A percentile compares a stretch with the other conserved stretches of the same genome.
These are phyloP conservation scores for Macrophomina phaseolina DNA, from an alignment of 2,329 filamentous ascomycete genomes.

Conservation along the genomic window DNA sequence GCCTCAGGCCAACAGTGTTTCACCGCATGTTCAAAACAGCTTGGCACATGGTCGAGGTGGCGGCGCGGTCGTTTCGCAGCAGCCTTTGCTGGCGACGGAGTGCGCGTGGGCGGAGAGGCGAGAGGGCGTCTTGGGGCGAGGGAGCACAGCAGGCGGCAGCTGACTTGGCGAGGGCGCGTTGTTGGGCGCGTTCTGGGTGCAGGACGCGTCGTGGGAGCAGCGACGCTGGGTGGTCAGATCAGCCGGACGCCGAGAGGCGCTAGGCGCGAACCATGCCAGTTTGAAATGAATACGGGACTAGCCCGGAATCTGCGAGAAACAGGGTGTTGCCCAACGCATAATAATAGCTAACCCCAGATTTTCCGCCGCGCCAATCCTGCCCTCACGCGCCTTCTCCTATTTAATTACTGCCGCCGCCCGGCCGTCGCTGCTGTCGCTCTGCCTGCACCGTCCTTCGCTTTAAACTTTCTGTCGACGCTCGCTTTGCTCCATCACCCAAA, in stretches of 20 bases:
- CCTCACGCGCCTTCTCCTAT: constrained; percentile 32
- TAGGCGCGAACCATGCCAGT: constrained; percentile 14
- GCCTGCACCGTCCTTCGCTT: constrained; percentile 26
- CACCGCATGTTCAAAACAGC: constrained; percentile 10
- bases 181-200: not conserved
- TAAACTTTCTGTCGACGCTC: constrained; percentile 30
- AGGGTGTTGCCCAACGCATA: constrained; percentile 17
- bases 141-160: not conserved
- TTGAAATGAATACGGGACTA: constrained; percentile 24
- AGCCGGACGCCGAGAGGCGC: constrained; percentile 18
- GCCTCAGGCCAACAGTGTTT: constrained; percentile 19
- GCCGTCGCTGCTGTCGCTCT: constrained; percentile 7
- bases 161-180: constrained; percentile 13
- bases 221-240: constrained; percentile 9
- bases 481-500: constrained; percentile 6
- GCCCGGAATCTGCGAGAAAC: constrained; percentile 23
- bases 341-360: constrained; percentile 31
- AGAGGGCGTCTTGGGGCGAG: not conserved
- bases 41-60: constrained; percentile 9
- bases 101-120: not conserved
- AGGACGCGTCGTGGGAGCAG: constrained; percentile 10
- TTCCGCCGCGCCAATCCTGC: constrained; percentile 21
- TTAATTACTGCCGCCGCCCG: constrained; percentile 27
- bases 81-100: not conserved
- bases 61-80: not conserved